Percentiles rank a stretch among this genome's conserved stretches.
phyloP scores from a whole-genome alignment of 495 filamentous ascomycete genomes.

The Penicillium steckii region DNA sequence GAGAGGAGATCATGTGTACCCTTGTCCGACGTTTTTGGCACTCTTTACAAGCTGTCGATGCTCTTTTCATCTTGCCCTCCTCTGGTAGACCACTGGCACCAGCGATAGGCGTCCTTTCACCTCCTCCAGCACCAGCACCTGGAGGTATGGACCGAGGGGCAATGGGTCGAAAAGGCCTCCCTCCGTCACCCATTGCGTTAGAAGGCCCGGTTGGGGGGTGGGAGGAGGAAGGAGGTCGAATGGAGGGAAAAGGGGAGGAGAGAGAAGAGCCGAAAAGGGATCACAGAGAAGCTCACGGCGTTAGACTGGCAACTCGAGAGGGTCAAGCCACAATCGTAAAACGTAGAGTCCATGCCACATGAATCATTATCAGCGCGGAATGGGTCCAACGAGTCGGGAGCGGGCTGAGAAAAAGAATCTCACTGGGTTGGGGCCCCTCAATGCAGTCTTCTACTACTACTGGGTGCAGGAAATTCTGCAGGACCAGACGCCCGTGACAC shows the following conservation, averaged over 20 bases:
- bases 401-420: background rate
- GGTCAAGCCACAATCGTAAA: constrained; percentile 5
- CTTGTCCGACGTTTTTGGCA: constrained; percentile 43
- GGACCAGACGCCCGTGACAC: constrained; percentile 1
- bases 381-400: background rate
- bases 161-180: constrained; percentile 32
- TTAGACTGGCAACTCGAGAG: background rate
- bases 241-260: background rate
- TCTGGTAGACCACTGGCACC: constrained; percentile 18
- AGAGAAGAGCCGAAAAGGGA: background rate
- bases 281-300: background rate
- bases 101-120: constrained; percentile 9
- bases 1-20: constrained; percentile 23
- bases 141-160: constrained; percentile 30
- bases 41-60: constrained; percentile 41
- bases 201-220: constrained; percentile 2
- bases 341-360: constrained; percentile 7
- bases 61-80: constrained; percentile 38
- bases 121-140: constrained; percentile 14
- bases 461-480: constrained; percentile 6
- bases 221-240: constrained; percentile 1
- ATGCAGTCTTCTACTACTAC: background rate
- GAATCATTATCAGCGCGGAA: constrained; percentile 18
- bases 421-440: background rate
- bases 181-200: constrained; percentile 31